phyloP scores from a whole-genome alignment of 1,139 yeast genomes.

The Diutina mesorugosa region DNA sequence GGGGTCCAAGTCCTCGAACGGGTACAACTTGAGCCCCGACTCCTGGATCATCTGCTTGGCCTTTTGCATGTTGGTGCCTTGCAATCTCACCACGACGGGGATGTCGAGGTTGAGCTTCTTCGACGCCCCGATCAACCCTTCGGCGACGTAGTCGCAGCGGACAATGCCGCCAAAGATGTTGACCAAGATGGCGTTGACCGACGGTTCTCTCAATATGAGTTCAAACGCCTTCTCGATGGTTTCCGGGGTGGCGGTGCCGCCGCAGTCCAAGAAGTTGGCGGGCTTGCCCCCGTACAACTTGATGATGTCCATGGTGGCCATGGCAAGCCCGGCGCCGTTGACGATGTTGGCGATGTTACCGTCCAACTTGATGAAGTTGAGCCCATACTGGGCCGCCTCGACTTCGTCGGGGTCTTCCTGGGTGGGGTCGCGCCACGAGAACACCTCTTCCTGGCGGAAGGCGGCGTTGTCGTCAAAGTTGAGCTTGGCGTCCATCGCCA shows the following conservation, averaged over 20 bases:
- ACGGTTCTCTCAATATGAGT: constrained; percentile 78
- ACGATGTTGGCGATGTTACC: constrained; percentile 98
- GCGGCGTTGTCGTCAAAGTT: constrained; percentile 95
- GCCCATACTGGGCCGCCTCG: constrained; percentile 78
- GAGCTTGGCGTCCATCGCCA: constrained; percentile 94
- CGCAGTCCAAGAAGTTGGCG: constrained; percentile 98
- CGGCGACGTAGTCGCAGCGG: constrained; percentile 97
- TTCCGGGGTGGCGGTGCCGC: constrained; percentile 99
- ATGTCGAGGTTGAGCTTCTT: constrained; percentile 44
- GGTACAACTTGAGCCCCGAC: constrained; percentile 87
- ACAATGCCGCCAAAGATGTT: constrained; percentile 99
- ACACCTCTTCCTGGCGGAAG: constrained; percentile 90
- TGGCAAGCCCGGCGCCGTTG: constrained; percentile 99
- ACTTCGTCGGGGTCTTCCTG: constrained; percentile 98
- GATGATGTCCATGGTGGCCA: constrained; percentile 99
- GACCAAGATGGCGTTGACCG: constrained; percentile 92
- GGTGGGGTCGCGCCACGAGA: constrained; percentile 64
- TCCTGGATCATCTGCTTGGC: constrained; percentile 80
- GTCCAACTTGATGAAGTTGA: constrained; percentile 93
- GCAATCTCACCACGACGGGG: constrained; percentile 95
- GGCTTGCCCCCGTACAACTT: constrained; percentile 98
- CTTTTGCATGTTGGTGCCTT: constrained; percentile 89
- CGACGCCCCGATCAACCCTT: constrained; percentile 43
- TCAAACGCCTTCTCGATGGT: constrained; percentile 96
- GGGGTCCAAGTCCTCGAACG: constrained; percentile 87